Conservation (phyloP, 176 grass and related monocot species). For the Triticum urartu region DNA sequence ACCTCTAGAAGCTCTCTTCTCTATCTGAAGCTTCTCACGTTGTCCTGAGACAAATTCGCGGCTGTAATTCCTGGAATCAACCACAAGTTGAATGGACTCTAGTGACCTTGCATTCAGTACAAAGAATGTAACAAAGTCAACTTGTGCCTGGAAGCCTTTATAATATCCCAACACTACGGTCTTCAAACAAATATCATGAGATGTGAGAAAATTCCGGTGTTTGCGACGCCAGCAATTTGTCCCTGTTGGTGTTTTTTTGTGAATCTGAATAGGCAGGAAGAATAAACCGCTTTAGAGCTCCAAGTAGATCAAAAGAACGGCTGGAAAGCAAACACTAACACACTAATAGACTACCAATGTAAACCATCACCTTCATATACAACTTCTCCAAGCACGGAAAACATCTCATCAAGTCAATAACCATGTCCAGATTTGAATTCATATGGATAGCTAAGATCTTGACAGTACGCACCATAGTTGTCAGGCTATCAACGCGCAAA, state of each 20-base stretch:
- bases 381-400: conserved; percentile 27
- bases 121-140: background rate
- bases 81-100: background rate
- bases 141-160: background rate
- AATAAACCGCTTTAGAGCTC: background rate
- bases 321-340: background rate
- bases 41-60: background rate
- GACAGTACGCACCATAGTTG: background rate
- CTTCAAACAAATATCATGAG: conserved; percentile 17
- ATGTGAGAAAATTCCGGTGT: background rate
- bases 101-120: conserved; percentile 10
- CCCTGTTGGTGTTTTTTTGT: background rate
- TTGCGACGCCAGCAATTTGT: conserved; percentile 5
- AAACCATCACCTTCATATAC: background rate
- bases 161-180: background rate
- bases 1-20: conserved; percentile 6
- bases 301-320: background rate
- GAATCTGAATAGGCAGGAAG: background rate
- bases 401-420: conserved; percentile 14
- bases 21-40: background rate
- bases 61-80: background rate
- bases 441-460: background rate
- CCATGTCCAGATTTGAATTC: background rate
- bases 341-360: background rate
- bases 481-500: background rate